These are phyloP conservation scores for Quambalaria eucalypti DNA, from an alignment of 1,284 basidiomycete species.

Conservation along the genomic window DNA sequence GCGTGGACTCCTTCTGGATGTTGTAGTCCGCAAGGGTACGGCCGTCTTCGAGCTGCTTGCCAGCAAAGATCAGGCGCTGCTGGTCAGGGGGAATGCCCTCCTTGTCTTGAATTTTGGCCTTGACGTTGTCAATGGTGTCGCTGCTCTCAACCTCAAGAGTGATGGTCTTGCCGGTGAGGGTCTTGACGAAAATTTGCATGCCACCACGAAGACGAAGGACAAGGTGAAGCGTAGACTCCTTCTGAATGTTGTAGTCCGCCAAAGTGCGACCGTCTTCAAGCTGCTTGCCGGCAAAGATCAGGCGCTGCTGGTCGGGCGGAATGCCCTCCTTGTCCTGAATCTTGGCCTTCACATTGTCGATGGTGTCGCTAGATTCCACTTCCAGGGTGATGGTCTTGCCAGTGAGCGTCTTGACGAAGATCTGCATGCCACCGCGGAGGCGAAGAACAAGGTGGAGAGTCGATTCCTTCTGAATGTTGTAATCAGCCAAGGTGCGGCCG, in stretches of 20 bases:
- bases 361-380: constrained; percentile 51
- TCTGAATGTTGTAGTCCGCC: constrained; percentile 49
- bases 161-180: constrained; percentile 49
- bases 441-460: constrained; percentile 92
- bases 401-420: constrained; percentile 11
- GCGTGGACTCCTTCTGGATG: constrained; percentile 45
- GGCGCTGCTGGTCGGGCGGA: constrained; percentile 50
- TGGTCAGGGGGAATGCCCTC: constrained; percentile 49
- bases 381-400: constrained; percentile 50
- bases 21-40: constrained; percentile 50
- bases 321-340: constrained; percentile 46
- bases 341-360: constrained; percentile 57
- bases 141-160: constrained; percentile 41
- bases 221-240: constrained; percentile 39
- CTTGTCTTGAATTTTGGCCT: constrained; percentile 49
- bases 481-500: constrained; percentile 37
- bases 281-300: constrained; percentile 52
- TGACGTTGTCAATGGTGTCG: constrained; percentile 59
- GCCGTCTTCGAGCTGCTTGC: constrained; percentile 51
- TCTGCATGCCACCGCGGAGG: constrained; percentile 58
- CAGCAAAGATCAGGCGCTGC: constrained; percentile 51
- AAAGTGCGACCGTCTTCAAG: constrained; percentile 51
- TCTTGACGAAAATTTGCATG: constrained; percentile 12
- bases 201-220: constrained; percentile 43
- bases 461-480: constrained; percentile 96